Evolutionary conservation across 2,329 filamentous ascomycete genomes (phyloP), one percentile per base, ranked within the genome.

Genomic region (Remersonia thermophila): DNA sequence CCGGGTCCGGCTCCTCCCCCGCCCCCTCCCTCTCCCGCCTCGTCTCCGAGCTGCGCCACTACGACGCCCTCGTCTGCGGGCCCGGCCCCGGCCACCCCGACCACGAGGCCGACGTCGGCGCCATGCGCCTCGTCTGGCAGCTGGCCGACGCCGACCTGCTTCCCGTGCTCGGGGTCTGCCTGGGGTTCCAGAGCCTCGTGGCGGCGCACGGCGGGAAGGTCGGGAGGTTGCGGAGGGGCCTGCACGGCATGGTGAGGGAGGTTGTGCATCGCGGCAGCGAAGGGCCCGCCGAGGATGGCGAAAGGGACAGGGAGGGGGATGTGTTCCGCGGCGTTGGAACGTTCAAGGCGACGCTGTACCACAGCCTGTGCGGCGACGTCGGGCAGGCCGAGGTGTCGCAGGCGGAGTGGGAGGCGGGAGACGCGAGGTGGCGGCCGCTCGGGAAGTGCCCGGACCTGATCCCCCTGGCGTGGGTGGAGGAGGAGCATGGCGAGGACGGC

Each of bases 11-110:
- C 20, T 23, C 20, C 9, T 9, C 20, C 20, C 5, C 20, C 20
- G 9, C 20, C 20, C 10, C 17, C 20, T 23, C 20, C 20, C 20
- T 9, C 5, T 9, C 5, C 20, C 20, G 5, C 27, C 65, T 76
- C 47, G 61, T 68, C 23, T 57, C 60, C 35, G 63, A 70, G 44
- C 61, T 80, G 9, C 49, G 57, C 26, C 60, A 67, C 29, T 93
- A 87, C 55, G 80, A 89, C 57, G 91, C 85, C 28, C 76, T 95
- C 15, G 80, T 96, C 33, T 83, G 85, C 45, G 89, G 91, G 0
- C 91, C 91, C 1, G 91, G 91, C 0, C 91, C 91, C 1, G 91
- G 91, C 8, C 77, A 83, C 51, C 85, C 89, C 1, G 69, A 69
- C 31, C 71, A 74, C 39, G 58, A 71, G 7, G 61, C 64, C n/a